Conservation (phyloP, 306 rosid genomes). For the Vigna mungo region DNA sequence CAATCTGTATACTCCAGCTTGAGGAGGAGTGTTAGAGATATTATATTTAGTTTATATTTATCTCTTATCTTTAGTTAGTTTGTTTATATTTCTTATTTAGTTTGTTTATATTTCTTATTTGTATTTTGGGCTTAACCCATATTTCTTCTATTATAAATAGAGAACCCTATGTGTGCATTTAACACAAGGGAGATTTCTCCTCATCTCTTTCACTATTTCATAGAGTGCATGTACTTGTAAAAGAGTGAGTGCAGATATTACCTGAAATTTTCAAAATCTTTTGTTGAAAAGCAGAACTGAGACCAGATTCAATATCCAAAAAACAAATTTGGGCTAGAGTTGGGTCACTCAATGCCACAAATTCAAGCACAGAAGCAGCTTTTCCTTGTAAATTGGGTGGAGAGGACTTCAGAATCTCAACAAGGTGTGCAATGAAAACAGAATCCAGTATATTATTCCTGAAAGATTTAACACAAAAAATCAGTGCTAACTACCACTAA, state of each 20-base stretch:
- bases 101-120: no score
- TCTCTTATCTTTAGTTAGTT: no score
- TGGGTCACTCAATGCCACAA: slow-evolving; percentile 68
- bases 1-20: no score
- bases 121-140: no score
- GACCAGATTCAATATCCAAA: slow-evolving; percentile 70
- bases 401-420: slow-evolving; percentile 76
- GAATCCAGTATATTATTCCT: slow-evolving; percentile 73
- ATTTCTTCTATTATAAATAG: no score
- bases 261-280: slow-evolving; percentile 61
- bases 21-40: no score
- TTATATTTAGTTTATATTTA: no score
- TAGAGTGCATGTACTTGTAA: background rate
- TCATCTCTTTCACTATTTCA: no score
- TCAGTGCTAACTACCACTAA: slow-evolving; percentile 9
- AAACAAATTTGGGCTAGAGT: slow-evolving; percentile 53
- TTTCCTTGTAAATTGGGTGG: slow-evolving; percentile 72
- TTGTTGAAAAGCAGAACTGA: slow-evolving; percentile 69
- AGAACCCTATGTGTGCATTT: no score
- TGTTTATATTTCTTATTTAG: no score
- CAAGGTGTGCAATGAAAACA: slow-evolving; percentile 58
- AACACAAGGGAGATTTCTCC: no score
- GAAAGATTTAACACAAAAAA: slow-evolving; percentile 18
- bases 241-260: slow-evolving; percentile 7
- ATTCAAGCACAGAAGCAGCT: slow-evolving; percentile 83